A percentile compares a stretch with the other conserved stretches of the same genome.
Conservation (phyloP, 2,329 filamentous ascomycete species). For the Thielaviopsis populi region DNA sequence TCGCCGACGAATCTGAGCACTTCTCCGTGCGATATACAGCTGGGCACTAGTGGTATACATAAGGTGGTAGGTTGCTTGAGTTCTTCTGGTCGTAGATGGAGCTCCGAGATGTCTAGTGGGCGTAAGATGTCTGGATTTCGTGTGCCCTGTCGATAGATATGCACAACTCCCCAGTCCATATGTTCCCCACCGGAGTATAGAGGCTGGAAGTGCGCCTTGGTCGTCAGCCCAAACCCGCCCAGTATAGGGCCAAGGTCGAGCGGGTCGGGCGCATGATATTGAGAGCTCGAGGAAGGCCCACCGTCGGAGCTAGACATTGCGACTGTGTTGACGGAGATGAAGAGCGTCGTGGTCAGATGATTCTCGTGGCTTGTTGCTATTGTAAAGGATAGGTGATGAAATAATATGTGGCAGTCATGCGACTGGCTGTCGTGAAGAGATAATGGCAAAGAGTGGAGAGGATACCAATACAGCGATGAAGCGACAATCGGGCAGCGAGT, state of each 20-base stretch:
- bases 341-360: neutral
- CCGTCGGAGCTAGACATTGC: neutral
- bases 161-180: conserved; percentile 81
- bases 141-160: conserved; percentile 75
- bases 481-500: too few species aligned
- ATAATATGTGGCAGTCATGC: too few species aligned
- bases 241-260: conserved; percentile 40
- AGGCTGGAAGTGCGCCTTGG: conserved; percentile 65
- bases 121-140: conserved; percentile 40
- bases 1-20: conserved; percentile 86
- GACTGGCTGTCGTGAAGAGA: too few species aligned
- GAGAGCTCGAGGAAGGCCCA: conserved; percentile 27
- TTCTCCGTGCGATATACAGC: conserved; percentile 80
- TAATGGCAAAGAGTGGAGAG: too few species aligned
- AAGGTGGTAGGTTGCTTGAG: conserved; percentile 63
- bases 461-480: too few species aligned
- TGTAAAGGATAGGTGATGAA: too few species aligned
- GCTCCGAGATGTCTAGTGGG: neutral
- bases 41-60: conserved; percentile 87
- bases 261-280: conserved; percentile 27
- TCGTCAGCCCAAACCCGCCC: conserved; percentile 52
- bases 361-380: neutral
- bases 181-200: conserved; percentile 59
- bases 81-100: conserved; percentile 24
- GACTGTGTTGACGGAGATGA: neutral